Evolutionary conservation across 2,329 filamentous ascomycete species (phyloP), one percentile per base, ranked within the genome.

Genomic region (Ascocoryne sarcoides): DNA sequence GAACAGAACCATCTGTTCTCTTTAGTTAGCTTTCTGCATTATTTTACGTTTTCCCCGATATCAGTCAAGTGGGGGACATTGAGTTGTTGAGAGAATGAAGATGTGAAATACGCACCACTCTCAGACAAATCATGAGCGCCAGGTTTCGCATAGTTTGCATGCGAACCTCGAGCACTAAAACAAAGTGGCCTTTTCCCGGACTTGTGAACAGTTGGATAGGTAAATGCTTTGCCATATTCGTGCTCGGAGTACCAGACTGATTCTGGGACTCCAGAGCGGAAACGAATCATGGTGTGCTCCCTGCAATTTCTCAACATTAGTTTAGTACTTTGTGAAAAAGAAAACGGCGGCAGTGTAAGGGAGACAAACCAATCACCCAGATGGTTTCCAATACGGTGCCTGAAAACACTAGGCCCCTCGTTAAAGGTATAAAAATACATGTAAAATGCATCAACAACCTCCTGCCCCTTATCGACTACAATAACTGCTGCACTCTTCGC

Each of bases 191-290:
- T 61, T 46, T 76, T 75, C 18, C 78, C 78, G 38, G 76, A 71
- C 67, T 95, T 95, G 64, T 95, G 85, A 10, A 95, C 75, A 0
- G 87, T 88, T 10, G 81, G 71, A 68, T 84, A 96, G 19, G 79
- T 79, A 56, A 90, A 95, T 1, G 89, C 87, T 57, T 88, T 82
- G 5, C 90, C 90, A 44, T 83, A 86, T 43, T 84, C 81, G 58
- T 96, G 90, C 59, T 95, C 88, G 48, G 86, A 94, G 56, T 94
- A 82, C 68, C 89, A 95, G 47, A 95, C 76, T 36, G 81, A 79
- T 47, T 84, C 80, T 1, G 90, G 90, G 38, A 78, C 69, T 40
- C 90, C 89, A 47, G 92, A 67, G 54, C 89, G 75, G 60, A 96
- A 96, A 14, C 90, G 83, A 20, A 95, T 73, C 63, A 92, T 82